Evolutionary conservation across 2,329 filamentous ascomycete species (phyloP), one percentile per base, ranked within the genome.

Genomic region (Talaromyces verruculosus): DNA sequence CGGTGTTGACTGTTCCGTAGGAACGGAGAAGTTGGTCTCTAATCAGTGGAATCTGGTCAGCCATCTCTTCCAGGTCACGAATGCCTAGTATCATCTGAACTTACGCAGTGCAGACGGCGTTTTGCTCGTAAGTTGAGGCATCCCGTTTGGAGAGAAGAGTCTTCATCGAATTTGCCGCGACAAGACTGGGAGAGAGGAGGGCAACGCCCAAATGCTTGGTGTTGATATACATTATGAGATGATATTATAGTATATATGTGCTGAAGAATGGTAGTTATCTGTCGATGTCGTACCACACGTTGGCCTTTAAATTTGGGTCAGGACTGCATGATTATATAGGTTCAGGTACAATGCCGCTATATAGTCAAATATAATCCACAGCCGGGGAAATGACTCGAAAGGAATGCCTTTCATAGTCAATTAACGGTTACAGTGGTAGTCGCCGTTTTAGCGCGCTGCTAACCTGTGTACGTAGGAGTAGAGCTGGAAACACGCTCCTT

Each of bases 101-200:
- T 41, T 15, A 66, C 64, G 64, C 64, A 28, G 64, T 58, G 17
- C 64, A 66, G 33, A 66, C 33, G 22, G 64, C 64, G 30, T 66
- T 66, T 17, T 49, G 22, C 33, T 61, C 35, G 64, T 66, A 66
- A 49, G 41, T 57, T 19, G 64, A 22, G 22, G 59, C 64, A 59
- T 66, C 64, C 13, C 64, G 64, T 47, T 66, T 66, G 35, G 59
- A 49, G 8, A 66, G 60, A 1, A 63, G 22, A n/a, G 28, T 51
- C 28, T 57, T 41, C 49, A 66, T 41, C 37, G 64, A 53, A n/a
- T 35, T 63, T 17, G 64, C 59, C 41, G 51, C n/a, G 30, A 66
- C 64, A 8, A 66, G 39, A 33, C 51, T 59, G 6, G 60, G 49
- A 22, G 25, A 39, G 15, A 66, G n/a, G 5, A 66, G 60, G 41